These are phyloP conservation scores for Cucurbitaria berberidis DNA, from an alignment of 2,329 filamentous ascomycete species.

Conservation along the genomic window DNA sequence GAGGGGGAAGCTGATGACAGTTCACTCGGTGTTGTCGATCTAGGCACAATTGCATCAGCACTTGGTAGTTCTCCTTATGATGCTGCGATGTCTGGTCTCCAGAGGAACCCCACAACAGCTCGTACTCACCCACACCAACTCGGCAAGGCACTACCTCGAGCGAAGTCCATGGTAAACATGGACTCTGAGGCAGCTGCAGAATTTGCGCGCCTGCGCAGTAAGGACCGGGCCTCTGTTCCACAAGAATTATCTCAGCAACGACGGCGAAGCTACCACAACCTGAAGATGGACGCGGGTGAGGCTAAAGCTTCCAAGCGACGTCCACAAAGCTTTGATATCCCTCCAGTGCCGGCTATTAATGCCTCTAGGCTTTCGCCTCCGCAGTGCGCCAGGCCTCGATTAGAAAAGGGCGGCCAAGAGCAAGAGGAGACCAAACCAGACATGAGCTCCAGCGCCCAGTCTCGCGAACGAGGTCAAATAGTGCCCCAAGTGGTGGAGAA, in stretches of 20 bases:
- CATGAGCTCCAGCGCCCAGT: constrained; percentile 13
- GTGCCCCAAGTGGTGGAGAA: constrained; percentile 26
- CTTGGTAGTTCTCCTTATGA: constrained; percentile 55
- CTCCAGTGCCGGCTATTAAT: constrained; percentile 36
- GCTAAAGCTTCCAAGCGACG: constrained; percentile 24
- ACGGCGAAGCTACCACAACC: constrained; percentile 37
- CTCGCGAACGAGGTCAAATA: constrained; percentile 24
- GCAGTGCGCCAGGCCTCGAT: constrained; percentile 10
- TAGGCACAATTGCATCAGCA: constrained; percentile 50
- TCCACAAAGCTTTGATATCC: constrained; percentile 27
- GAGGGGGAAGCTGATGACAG: constrained; percentile 19
- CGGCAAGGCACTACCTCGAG: constrained; percentile 32
- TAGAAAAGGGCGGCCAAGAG: constrained; percentile 11
- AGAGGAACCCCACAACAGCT: constrained; percentile 22
- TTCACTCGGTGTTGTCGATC: constrained; percentile 42
- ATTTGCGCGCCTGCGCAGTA: constrained; percentile 45
- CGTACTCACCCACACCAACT: constrained; percentile 47
- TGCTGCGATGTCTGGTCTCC: constrained; percentile 40
- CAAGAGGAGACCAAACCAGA: constrained; percentile 4
- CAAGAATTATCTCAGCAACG: constrained; percentile 27
- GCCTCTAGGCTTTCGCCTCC: constrained; percentile 13
- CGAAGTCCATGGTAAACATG: constrained; percentile 45
- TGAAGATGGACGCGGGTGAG: constrained; percentile 32
- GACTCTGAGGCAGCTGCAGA: constrained; percentile 43
- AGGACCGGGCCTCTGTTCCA: constrained; percentile 33